Conservation (phyloP, 225 moss, liverwort and hornwort species). For the Polytrichum formosum region DNA sequence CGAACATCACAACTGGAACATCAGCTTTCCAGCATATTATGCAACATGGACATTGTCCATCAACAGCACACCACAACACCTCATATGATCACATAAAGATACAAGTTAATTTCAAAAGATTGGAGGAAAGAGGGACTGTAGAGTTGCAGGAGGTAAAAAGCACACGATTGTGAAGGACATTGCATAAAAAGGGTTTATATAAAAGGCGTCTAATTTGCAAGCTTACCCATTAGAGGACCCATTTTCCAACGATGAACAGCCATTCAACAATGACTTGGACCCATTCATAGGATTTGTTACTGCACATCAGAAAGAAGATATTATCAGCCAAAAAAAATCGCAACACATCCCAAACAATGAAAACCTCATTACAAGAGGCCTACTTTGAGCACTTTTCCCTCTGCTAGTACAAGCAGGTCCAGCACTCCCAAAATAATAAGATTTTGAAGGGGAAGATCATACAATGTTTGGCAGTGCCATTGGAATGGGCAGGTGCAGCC, state of each 20-base stretch:
- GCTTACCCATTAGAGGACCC: slow-evolving; percentile 57
- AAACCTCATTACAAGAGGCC: slow-evolving; percentile 3
- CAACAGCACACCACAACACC: too few relatives aligned
- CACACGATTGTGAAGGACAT: too few relatives aligned
- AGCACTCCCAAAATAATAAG: slow-evolving; percentile 34
- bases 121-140: too few relatives aligned
- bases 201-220: too few relatives aligned
- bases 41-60: too few relatives aligned
- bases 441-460: slow-evolving; percentile 40
- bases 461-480: slow-evolving; percentile 67
- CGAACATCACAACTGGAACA: too few relatives aligned
- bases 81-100: too few relatives aligned
- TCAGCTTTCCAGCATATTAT: too few relatives aligned
- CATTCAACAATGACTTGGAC: slow-evolving; percentile 37
- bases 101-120: too few relatives aligned
- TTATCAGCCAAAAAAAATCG: too few relatives aligned
- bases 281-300: slow-evolving; percentile 35
- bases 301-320: slow-evolving; percentile 15
- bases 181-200: too few relatives aligned
- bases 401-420: slow-evolving; percentile 42
- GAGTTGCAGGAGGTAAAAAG: too few relatives aligned
- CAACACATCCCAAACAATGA: background rate
- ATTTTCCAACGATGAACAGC: slow-evolving; percentile 37
- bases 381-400: slow-evolving; percentile 1
- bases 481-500: slow-evolving; percentile 49